Evolutionary conservation across 1,284 basidiomycete species (phyloP), one percentile per base, ranked within the genome.

Genomic region (Cystobasidium slooffiae): DNA sequence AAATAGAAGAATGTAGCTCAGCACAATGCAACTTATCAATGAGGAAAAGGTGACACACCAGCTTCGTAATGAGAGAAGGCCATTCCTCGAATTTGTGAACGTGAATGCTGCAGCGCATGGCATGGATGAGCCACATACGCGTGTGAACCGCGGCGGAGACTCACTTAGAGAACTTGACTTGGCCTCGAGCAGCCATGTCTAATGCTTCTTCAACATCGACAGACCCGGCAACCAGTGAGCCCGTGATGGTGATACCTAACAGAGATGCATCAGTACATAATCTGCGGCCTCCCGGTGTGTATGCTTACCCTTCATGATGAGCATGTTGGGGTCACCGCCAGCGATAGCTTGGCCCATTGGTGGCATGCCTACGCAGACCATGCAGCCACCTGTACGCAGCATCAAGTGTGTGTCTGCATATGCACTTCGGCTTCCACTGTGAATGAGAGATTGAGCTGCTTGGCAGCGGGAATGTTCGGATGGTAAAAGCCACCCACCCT

Each of bases 181-280:
- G 56, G 9, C 56, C 56, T 43, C 56, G 6, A 14, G 76, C 79
- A 0, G 80, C 82, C 52, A 82, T 78, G 61, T 81, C 80, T 53
- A 82, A 78, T 0, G 81, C 79, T 73, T 81, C 81, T 49, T 78
- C 76, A 1, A 78, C 78, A 62, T 82, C 80, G 74, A 78, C 77
- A 24, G 78, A 75, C 76, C 81, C 81, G 10, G 81, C 82, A 18
- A 82, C 81, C 69, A 82, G 81, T 18, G 76, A 77, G 12, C 76
- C 77, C 10, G 46, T 41, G 24, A 24, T 22, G 12, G 62, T 9
- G 31, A 64, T 46, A 41, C 62, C 43, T 37, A 68, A 24, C 76
- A 72, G 16, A 74, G 37, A 76, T 80, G 80, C 24, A 81, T 79
- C 51, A 80, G n/a, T n/a, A n/a, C n/a, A n/a, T n/a, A n/a, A n/a